Evolutionary conservation across 2,329 filamentous ascomycete genomes (phyloP).

Genomic region (Botryotinia convoluta): DNA sequence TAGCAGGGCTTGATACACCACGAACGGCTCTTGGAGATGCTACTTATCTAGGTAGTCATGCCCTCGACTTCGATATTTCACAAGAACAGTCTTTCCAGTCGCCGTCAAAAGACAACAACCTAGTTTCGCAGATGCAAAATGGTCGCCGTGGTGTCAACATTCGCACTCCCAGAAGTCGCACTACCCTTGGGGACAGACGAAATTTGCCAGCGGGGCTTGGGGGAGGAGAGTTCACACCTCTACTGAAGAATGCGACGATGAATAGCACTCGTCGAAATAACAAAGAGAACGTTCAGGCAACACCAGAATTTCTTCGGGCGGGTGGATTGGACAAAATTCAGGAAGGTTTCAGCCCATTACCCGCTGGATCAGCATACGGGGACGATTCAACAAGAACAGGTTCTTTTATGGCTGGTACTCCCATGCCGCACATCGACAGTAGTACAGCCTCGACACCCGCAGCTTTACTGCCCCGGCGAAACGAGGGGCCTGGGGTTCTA

Average conservation of each 20-base stretch:
- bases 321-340: conserved; percentile 60
- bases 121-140: conserved; percentile 73
- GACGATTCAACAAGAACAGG: conserved; percentile 57
- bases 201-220: conserved; percentile 63
- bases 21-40: conserved; percentile 80
- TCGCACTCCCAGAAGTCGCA: conserved; percentile 69
- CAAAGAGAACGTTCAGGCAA: conserved; percentile 63
- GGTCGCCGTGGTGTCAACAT: conserved; percentile 56
- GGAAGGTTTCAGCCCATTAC: conserved; percentile 72
- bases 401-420: conserved; percentile 64
- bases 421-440: conserved; percentile 70
- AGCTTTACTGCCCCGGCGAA: conserved; percentile 62
- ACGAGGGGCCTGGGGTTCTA: conserved; percentile 63
- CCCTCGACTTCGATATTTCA: conserved; percentile 76
- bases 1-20: conserved; percentile 74
- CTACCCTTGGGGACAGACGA: conserved; percentile 67
- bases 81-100: conserved; percentile 85
- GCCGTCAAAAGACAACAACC: conserved; percentile 68
- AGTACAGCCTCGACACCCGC: conserved; percentile 82
- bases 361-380: conserved; percentile 66
- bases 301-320: conserved; percentile 63
- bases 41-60: conserved; percentile 68
- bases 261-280: conserved; percentile 66
- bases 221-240: conserved; percentile 84
- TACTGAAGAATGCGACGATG: conserved; percentile 77